phyloP scores from a whole-genome alignment of 257 asterid genomes.

The Solanum lycopersicoides region DNA sequence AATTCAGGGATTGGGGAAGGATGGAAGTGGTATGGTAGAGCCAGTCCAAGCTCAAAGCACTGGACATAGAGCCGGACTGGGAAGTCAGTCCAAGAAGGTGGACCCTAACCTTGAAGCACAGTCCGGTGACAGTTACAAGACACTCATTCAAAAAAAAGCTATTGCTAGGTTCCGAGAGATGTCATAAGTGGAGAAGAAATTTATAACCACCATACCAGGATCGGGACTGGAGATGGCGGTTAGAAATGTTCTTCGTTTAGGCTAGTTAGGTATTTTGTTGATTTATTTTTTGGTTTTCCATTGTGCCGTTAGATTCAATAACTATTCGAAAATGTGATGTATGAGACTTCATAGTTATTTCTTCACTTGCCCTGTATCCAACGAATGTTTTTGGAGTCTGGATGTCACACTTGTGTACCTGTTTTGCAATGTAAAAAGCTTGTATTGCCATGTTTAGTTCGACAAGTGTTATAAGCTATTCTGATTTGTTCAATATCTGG shows the following conservation, averaged over 20 bases:
- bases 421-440: background rate
- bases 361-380: background rate
- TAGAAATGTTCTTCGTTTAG: background rate
- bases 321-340: background rate
- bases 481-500: background rate
- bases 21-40: constrained; percentile 94
- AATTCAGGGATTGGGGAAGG: constrained; percentile 84
- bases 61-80: constrained; percentile 83
- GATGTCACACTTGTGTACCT: background rate
- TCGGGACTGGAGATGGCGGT: background rate
- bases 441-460: too few species aligned
- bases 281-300: background rate
- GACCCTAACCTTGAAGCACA: constrained; percentile 86
- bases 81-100: constrained; percentile 79
- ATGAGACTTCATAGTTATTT: background rate
- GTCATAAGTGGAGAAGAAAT: constrained; percentile 26
- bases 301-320: background rate
- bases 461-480: background rate
- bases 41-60: constrained; percentile 77
- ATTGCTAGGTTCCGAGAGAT: constrained; percentile 94
- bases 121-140: constrained; percentile 94
- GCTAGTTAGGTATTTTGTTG: background rate
- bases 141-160: constrained; percentile 94
- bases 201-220: background rate
- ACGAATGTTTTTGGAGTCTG: background rate